Evolutionary conservation across 2,329 filamentous ascomycete species (phyloP).

Genomic region (Trichophaea hybrida): DNA sequence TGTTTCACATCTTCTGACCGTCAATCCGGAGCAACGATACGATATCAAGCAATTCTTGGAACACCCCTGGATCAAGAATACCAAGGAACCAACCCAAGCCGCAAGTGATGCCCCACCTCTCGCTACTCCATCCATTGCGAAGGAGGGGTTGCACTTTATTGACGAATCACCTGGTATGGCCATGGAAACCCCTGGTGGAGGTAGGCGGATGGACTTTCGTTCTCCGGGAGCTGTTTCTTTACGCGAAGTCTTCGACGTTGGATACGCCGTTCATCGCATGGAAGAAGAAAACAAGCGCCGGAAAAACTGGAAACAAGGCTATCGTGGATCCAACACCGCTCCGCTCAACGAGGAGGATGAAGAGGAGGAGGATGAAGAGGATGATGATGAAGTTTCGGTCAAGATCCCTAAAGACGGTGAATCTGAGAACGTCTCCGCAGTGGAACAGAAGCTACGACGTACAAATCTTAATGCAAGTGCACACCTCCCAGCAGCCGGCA

Average conservation of each 20-base stretch:
- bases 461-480: slow-evolving; percentile 50
- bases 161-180: slow-evolving; percentile 27
- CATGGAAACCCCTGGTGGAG: slow-evolving; percentile 38
- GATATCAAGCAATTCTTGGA: slow-evolving; percentile 82
- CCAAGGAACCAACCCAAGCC: slow-evolving; percentile 51
- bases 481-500: slow-evolving; percentile 35
- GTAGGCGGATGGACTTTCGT: slow-evolving; percentile 72
- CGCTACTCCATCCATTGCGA: slow-evolving; percentile 47
- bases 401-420: slow-evolving; percentile 55
- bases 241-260: slow-evolving; percentile 92
- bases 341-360: slow-evolving; percentile 46
- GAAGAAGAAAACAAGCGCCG: slow-evolving; percentile 89
- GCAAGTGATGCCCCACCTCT: slow-evolving; percentile 56
- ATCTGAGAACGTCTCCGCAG: slow-evolving; percentile 47
- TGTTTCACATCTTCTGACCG: slow-evolving; percentile 81
- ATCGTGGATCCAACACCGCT: slow-evolving; percentile 48
- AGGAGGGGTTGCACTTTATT: slow-evolving; percentile 40
- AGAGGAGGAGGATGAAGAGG: slow-evolving; percentile 51
- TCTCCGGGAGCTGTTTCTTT: slow-evolving; percentile 90
- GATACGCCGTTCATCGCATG: slow-evolving; percentile 92
- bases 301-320: slow-evolving; percentile 63
- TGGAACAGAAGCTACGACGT: slow-evolving; percentile 79
- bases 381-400: slow-evolving; percentile 42
- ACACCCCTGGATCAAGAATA: slow-evolving; percentile 83
- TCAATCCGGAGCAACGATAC: slow-evolving; percentile 89